Base-by-base conservation (phyloP, 768 basidiomycete genomes). In the Gymnopilus dilepis region DNA sequence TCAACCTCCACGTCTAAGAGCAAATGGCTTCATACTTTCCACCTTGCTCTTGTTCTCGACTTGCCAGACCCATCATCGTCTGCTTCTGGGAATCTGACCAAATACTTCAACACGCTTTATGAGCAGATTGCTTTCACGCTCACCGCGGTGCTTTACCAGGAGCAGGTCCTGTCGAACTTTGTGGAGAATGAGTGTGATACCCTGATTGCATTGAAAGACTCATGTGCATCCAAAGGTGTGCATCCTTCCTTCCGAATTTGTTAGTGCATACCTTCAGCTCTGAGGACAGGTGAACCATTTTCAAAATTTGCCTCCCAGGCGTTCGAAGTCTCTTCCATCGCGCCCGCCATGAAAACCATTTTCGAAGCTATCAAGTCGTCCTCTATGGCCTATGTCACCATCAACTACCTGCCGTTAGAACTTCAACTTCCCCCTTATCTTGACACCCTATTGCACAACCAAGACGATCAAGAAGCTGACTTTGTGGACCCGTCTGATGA, bases 81-180 rank as follows among this genome's bases (percentile, higher is more conserved):
- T 7, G 86, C 88, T 21, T 89, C 88, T 4, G 90, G 90, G 12
- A 92, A 91, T 68, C 77, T 94, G 30, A 77, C 84, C 51, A 89
- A 86, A 71, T 92, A 95, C 70, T 87, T 94, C 67, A 93, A 97
- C 70, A 86, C 89, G 47, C 85, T 97, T 38, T 97, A 97, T 69
- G 86, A 93, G 63, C 94, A 95, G 70, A 84, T 97, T 58, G 90
- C 89, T 0, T 96, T 96, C 77, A 90, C 92, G 2, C 80, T 94
- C 64, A 94, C 96, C 2, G 97, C 97, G 6, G 94, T 96, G 8
- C 80, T 98, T 43, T 96, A 90, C 67, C 92, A 94, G 70, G 90
- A 97, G 70, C 97, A 99, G 75, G 89, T 94, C 4, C 74, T 90
- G 54, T 87, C 87, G 31, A 90, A 91, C 69, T 98, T 91, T 74